Base-by-base conservation (phyloP, 1,139 yeast genomes). In the Pichia sp. region DNA sequence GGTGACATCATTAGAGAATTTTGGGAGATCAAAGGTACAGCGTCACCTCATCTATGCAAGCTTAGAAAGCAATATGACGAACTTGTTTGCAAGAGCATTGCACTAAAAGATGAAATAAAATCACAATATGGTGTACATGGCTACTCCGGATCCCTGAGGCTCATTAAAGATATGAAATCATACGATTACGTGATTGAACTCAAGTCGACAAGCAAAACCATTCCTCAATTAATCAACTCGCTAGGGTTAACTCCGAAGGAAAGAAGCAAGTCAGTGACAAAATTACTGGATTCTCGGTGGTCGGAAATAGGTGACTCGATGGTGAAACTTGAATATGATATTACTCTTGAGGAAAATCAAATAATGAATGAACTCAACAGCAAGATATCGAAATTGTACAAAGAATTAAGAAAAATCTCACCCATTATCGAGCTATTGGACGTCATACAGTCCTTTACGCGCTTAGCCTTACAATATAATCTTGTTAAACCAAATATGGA, bases 391-490 rank as follows among this genome's bases (percentile, higher is more conserved):
- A 55, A 56, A 0, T 46, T 59, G 23, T 60, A 68, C 13, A 51
- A 62, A 0, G 57, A 55, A 3, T 62, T 80, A n/a, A 62, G 85
- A 25, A 37, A 37, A 47, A 53, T 27, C 58, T 69, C 40, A 59
- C 77, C 43, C 51, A 63, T 35, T 50, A 67, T 32, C 62, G 96
- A 86, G 45, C 71, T 70, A 40, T 52, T 88, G 7, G 98, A 91
- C 56, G 77, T 82, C 1, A 65, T 83, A 0, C 59, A 76, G 7
- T 80, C 94, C 0, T 84, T 91, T 58, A 79, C 95, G 0, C 60
- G 63, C 1, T 56, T 88, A 6, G 80, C 96, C 0, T 56, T 60
- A 18, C 94, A 85, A 47, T 70, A 71, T 39, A 61, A 72, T 21
- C 64, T 87, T 37, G 74, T 70, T 0, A 63, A 86, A 36, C 98